These are phyloP conservation scores for Pythium pyrilobum DNA, from an alignment of 352 stramenopile genomes.

Conservation along the genomic window DNA sequence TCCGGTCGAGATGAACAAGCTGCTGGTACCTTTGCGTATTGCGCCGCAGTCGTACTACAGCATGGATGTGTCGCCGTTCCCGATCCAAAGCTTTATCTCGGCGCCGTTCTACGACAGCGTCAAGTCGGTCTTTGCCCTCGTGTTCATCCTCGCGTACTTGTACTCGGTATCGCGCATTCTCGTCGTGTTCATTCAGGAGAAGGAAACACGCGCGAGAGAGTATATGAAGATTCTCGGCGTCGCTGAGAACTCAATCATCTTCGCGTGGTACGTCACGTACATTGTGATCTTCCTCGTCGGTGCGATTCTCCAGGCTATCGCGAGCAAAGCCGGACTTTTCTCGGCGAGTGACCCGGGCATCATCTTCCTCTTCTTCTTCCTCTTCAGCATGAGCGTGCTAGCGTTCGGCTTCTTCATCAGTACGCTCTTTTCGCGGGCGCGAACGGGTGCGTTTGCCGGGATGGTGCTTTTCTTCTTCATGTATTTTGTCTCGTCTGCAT, in stretches of 20 bases:
- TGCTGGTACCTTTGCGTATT: too few relatives aligned
- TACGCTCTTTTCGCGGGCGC: conserved; percentile 27
- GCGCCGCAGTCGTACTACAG: conserved; percentile 17
- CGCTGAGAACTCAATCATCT: conserved; percentile 56
- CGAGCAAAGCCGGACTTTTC: conserved; percentile 29
- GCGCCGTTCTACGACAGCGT: conserved; percentile 37
- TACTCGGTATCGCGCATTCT: conserved; percentile 62
- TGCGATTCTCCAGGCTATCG: conserved; percentile 43
- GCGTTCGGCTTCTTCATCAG: conserved; percentile 29
- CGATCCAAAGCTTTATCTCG: conserved; percentile 12
- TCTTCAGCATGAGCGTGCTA: conserved; percentile 24
- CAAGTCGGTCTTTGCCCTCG: conserved; percentile 41
- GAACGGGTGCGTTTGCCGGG: conserved; percentile 65
- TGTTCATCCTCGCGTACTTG: conserved; percentile 80
- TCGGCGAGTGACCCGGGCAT: conserved; percentile 13
- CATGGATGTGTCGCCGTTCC: conserved; percentile 12
- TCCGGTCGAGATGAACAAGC: too few relatives aligned
- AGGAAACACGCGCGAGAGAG: conserved; percentile 71
- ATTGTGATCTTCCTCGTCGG: conserved; percentile 68
- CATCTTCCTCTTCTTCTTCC: conserved; percentile 31
- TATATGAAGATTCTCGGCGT: conserved; percentile 87
- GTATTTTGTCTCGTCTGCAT: conserved; percentile 23
- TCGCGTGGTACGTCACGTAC: conserved; percentile 86
- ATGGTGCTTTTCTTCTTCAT: conserved; percentile 23
- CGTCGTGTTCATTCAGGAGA: conserved; percentile 68